Percentiles rank a stretch among this genome's conserved stretches.
These are phyloP conservation scores for Globisporangium alternatum DNA, from an alignment of 352 stramenopile genomes.

Conservation along the genomic window DNA sequence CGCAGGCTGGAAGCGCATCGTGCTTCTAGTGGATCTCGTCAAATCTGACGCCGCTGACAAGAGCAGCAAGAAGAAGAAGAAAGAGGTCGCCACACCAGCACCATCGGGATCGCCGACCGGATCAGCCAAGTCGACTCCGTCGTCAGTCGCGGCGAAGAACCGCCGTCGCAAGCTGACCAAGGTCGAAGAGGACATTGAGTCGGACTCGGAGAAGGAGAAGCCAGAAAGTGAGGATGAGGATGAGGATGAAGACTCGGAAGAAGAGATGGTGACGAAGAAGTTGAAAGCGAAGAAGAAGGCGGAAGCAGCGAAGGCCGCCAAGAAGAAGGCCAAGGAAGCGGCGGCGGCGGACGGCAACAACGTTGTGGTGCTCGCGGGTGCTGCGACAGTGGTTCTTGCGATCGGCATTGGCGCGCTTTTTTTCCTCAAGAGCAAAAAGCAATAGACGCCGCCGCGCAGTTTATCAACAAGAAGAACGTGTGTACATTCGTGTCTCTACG, in stretches of 20 bases:
- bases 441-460: constrained; percentile 14
- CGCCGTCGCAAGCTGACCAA: constrained; percentile 70
- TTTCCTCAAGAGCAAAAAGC: constrained; percentile 61
- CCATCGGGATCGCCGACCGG: constrained; percentile 13
- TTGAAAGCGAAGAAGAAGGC: constrained; percentile 42
- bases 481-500: neutral
- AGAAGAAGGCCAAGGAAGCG: constrained; percentile 20
- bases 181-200: constrained; percentile 73
- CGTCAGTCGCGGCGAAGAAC: constrained; percentile 21
- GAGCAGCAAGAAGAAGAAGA: constrained; percentile 14
- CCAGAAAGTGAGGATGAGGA: constrained; percentile 37
- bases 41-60: constrained; percentile 27
- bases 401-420: constrained; percentile 49
- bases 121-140: constrained; percentile 34
- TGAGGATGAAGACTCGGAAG: constrained; percentile 30
- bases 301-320: constrained; percentile 26
- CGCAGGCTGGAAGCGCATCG: constrained; percentile 80
- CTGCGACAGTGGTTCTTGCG: constrained; percentile 40
- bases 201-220: constrained; percentile 28
- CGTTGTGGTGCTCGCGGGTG: constrained; percentile 30
- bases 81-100: neutral
- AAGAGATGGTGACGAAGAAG: constrained; percentile 43
- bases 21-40: constrained; percentile 79
- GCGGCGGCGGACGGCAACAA: constrained; percentile 15
- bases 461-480: neutral